Base-by-base conservation (phyloP, 495 filamentous ascomycete genomes). In the Penicilliopsis zonata region DNA sequence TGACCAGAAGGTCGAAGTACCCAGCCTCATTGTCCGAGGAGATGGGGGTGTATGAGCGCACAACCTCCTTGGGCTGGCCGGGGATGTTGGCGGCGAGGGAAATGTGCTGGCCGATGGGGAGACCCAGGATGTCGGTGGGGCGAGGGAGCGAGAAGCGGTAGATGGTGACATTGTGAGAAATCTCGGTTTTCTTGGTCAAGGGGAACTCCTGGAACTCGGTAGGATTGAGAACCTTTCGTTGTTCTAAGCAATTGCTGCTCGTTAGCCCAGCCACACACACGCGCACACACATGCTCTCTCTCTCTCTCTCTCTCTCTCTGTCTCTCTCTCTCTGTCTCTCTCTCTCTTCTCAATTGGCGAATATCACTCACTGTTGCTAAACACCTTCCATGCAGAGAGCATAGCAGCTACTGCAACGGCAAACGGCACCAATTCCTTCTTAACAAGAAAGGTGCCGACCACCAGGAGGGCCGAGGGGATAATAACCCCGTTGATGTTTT, bases 41-140 rank as follows among this genome's bases (percentile, higher is more conserved):
- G 55, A 96, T 94, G 26, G 90, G 90, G 9, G 90, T 98, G 67
- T 98, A 98, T 14, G 84, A 92, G 52, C 90, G 86, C 9, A 94
- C 75, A 37, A 95, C 80, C 44, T 94, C 84, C 63, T 94, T 93
- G 38, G 65, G 68, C 43, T 72, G 65, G 38, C 80, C 80, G 36
- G 79, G 72, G 33, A 90, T 76, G 31, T 59, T 74, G 21, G 88
- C 87, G 43, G 79, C 80, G 50, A 98, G 81, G 39, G 88, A 94
- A 64, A 98, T 93, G 64, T 98, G 90, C 56, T 98, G 90, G 44
- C 90, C 90, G 61, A 95, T 98, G 35, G 90, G 90, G 13, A 98
- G 78, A 45, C 90, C 88, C 40, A 98, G 82, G 55, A 94, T 86
- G 46, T 82, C 70, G 39, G 65, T 78, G 13, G 76, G 62, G 35